phyloP scores from a whole-genome alignment of 495 filamentous ascomycete species.

The Amorphotheca resinae region DNA sequence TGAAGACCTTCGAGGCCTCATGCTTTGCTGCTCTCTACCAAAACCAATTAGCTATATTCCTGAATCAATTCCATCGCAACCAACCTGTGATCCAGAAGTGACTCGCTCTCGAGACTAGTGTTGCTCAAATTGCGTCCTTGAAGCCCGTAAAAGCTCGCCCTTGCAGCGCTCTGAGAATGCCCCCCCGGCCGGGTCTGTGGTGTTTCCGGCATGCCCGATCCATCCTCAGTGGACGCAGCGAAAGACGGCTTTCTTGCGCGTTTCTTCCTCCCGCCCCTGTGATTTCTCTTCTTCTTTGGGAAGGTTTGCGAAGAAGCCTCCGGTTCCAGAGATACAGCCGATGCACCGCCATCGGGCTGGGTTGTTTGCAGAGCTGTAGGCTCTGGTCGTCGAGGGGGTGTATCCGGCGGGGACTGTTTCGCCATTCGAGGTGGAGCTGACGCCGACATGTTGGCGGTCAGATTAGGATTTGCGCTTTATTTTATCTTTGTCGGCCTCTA shows the following conservation, averaged over 20 bases:
- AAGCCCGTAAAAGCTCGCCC: conserved; percentile 43
- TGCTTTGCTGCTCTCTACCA: conserved; percentile 52
- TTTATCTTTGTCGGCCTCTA: too few species aligned
- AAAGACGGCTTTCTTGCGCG: conserved; percentile 53
- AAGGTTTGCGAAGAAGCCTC: conserved; percentile 4
- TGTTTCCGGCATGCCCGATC: conserved; percentile 23
- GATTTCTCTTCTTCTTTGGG: conserved; percentile 34
- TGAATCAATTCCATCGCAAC: conserved; percentile 1
- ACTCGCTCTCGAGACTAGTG: conserved; percentile 73
- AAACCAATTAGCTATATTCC: conserved; percentile 1
- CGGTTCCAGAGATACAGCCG: conserved; percentile 8
- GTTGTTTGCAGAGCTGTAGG: conserved; percentile 10
- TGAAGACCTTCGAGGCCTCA: conserved; percentile 54
- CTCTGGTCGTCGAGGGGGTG: conserved; percentile 7
- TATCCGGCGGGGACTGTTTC: not conserved
- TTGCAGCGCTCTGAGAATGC: conserved; percentile 21
- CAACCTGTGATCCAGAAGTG: conserved; percentile 69
- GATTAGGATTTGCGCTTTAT: not conserved
- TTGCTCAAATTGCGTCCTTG: conserved; percentile 50
- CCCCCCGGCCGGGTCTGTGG: conserved; percentile 22
- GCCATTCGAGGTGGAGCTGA: conserved; percentile 5
- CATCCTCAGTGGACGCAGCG: conserved; percentile 35
- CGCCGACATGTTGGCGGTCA: conserved; percentile 3
- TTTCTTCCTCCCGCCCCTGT: conserved; percentile 44
- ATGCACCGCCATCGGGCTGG: not conserved